Evolutionary conservation across 2,329 filamentous ascomycete genomes (phyloP), one percentile per base, ranked within the genome.

Genomic region (Metarhizium robertsii): DNA sequence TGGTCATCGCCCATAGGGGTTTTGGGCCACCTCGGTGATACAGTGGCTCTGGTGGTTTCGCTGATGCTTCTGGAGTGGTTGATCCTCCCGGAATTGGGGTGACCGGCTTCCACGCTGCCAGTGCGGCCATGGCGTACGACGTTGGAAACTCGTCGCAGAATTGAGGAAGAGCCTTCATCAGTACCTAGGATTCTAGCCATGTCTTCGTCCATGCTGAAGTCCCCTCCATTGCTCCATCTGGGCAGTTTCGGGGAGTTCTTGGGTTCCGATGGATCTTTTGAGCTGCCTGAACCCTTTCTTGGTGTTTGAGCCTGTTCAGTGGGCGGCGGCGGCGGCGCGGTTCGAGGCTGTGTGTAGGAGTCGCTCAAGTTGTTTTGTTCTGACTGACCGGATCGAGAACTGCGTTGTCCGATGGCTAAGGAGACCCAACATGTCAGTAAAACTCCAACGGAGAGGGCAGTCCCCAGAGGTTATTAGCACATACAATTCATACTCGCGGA

Each of bases 151-250:
- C 90, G 85, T 56, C 90, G 88, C 59, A 97, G 76, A 58, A 96
- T 88, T 1, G 89, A 92, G 30, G 89, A 86, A 36, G 84, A 86
- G 47, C 80, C 78, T 67, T 91, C 88, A 58, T 92, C 90, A 20
- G 83, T 85, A 45, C 85, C 87, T 57, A 96, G 77, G 56, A 96
- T 92, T 56, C 92, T 86, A 54, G 89, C 88, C 83, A 96, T 90
- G 67, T 97, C 94, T 69, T 96, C 92, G 61, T 97, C 92, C 86
- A 96, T 85, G 57, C 88, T 94, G 66, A 96, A 94, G 61, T 95
- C 91, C 54, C 86, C 90, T 53, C 89, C 90, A 47, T 82, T 80
- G 69, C 87, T 95, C 82, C 82, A 89, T 64, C 86, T 79, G 61
- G 87, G 83, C 59, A 90, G 74, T 63, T 84, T 85, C 10, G 87